These are phyloP conservation scores for Mycena sanguinolenta DNA, from an alignment of 768 basidiomycete genomes.

Conservation along the genomic window DNA sequence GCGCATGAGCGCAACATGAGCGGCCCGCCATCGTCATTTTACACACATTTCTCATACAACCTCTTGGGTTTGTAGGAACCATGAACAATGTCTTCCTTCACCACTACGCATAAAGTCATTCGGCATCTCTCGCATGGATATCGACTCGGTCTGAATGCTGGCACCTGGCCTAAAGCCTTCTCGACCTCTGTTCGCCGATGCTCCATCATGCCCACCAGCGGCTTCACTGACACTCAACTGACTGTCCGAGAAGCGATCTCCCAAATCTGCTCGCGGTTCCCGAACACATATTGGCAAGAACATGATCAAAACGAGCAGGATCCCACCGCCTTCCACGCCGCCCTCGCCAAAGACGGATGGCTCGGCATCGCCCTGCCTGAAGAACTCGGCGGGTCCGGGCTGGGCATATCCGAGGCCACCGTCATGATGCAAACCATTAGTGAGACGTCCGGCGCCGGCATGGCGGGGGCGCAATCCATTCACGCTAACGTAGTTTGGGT, in stretches of 20 bases:
- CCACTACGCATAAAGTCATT: too few relatives aligned
- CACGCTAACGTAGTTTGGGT: constrained; percentile 38
- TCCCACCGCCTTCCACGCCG: constrained; percentile 29
- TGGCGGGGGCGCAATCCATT: constrained; percentile 36
- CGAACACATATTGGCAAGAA: constrained; percentile 33
- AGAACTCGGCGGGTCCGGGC: constrained; percentile 30
- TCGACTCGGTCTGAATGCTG: too few relatives aligned
- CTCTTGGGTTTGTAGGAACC: too few relatives aligned
- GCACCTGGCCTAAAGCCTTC: too few relatives aligned
- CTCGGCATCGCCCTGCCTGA: constrained; percentile 35
- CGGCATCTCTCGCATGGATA: too few relatives aligned
- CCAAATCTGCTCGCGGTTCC: constrained; percentile 18
- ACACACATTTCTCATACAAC: too few relatives aligned
- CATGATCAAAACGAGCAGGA: constrained; percentile 16
- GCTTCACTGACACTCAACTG: constrained; percentile 18
- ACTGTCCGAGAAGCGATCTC: constrained; percentile 22
- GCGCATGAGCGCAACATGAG: too few relatives aligned
- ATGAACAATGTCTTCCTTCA: too few relatives aligned
- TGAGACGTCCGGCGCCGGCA: constrained; percentile 36
- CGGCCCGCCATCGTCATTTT: too few relatives aligned
- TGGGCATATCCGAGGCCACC: constrained; percentile 39
- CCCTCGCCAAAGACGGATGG: constrained; percentile 29
- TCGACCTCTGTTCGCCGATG: too few relatives aligned
- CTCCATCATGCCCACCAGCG: constrained; percentile 6
- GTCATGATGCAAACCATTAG: constrained; percentile 40